These are phyloP conservation scores for Chalciporus chontae DNA, from an alignment of 768 basidiomycete species.

Conservation along the genomic window DNA sequence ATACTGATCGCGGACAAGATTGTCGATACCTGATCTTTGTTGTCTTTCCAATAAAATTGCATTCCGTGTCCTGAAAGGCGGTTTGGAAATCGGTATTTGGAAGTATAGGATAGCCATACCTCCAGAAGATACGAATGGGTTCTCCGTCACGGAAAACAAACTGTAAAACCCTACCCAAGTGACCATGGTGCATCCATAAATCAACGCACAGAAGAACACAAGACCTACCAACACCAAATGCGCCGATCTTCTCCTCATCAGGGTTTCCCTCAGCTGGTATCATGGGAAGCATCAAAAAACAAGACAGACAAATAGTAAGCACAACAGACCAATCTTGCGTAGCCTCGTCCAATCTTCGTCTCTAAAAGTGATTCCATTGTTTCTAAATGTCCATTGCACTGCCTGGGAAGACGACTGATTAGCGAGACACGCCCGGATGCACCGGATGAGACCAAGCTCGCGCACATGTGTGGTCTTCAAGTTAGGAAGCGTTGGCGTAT, in stretches of 20 bases:
- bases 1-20: background rate
- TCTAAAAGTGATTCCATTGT: conserved; percentile 81
- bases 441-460: conserved; percentile 12
- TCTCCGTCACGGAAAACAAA: conserved; percentile 78
- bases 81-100: background rate
- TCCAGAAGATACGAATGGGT: conserved; percentile 80
- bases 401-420: conserved; percentile 42
- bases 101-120: conserved; percentile 35
- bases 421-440: background rate
- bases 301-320: background rate
- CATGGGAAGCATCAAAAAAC: background rate
- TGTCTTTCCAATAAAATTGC: conserved; percentile 96
- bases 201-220: background rate
- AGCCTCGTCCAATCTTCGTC: conserved; percentile 85
- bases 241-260: conserved; percentile 25
- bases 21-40: conserved; percentile 70
- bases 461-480: conserved; percentile 57
- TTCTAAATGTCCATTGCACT: conserved; percentile 80
- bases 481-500: conserved; percentile 46
- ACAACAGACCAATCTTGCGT: conserved; percentile 77
- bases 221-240: conserved; percentile 22
- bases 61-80: conserved; percentile 70
- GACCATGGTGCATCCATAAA: background rate
- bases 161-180: conserved; percentile 61
- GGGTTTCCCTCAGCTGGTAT: conserved; percentile 24